Evolutionary conservation across 345 rosid genomes (phyloP).

Genomic region (Noccaea caerulescens): DNA sequence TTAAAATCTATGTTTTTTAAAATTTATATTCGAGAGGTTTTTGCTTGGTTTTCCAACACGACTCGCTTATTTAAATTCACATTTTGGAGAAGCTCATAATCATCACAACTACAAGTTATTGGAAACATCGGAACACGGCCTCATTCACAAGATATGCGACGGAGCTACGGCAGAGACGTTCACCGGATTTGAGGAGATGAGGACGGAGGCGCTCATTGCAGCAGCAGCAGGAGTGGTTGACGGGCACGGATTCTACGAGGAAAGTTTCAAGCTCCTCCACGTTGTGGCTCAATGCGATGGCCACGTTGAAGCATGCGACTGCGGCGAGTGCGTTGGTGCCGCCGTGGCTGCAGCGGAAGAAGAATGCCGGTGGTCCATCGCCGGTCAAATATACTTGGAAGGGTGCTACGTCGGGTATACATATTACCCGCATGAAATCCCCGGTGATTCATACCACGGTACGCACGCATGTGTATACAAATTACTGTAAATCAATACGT

Average conservation of each 20-base stretch:
- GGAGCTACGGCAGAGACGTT: conserved; percentile 42
- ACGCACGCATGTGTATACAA: conserved; percentile 11
- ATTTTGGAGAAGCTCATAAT: conserved; percentile 21
- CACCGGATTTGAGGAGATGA: conserved; percentile 51
- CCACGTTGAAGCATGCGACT: conserved; percentile 55
- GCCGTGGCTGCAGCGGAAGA: conserved; percentile 54
- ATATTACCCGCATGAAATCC: conserved; percentile 42
- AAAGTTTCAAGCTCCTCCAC: conserved; percentile 47
- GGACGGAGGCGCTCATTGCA: conserved; percentile 54
- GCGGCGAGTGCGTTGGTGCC: conserved; percentile 63
- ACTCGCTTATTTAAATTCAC: background rate
- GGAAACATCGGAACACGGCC: conserved; percentile 38
- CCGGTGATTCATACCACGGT: conserved; percentile 45
- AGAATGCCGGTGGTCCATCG: conserved; percentile 55
- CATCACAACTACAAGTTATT: conserved; percentile 36
- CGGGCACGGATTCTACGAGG: conserved; percentile 51
- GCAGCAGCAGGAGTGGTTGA: conserved; percentile 50
- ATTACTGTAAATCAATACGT: background rate
- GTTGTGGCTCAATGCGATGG: conserved; percentile 71
- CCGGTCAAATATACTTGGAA: conserved; percentile 63
- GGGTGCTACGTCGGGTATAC: conserved; percentile 59
- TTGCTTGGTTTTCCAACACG: background rate
- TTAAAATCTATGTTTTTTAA: too few species aligned
- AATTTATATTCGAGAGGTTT: background rate
- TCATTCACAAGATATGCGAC: conserved; percentile 59